Base-by-base conservation (phyloP, 148 eudicot genomes). In the Camellia sinensis region DNA sequence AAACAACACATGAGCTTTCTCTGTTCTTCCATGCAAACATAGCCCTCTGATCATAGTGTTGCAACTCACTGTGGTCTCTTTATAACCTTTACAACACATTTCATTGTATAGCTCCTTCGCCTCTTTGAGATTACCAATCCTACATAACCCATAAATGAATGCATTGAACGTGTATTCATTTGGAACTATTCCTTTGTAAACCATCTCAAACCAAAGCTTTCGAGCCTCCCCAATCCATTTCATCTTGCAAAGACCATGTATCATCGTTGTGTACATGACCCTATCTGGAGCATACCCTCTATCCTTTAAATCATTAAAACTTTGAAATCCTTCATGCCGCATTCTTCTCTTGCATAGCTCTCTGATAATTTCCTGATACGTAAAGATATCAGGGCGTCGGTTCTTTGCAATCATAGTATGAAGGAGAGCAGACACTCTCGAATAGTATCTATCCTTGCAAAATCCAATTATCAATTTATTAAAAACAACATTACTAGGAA, bases 231-330 rank as follows among this genome's bases (percentile, higher is more conserved):
- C 85, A 48, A 92, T 8, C 84, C 74, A 61, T 74, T 77, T 82
- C 82, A 78, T 82, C 78, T 80, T 73, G 85, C 91, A 93, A 76
- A 95, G 89, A 75, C 92, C 91, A 7, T 85, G 82, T 78, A 95
- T 89, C 90, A 93, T 86, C 2, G 90, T 89, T 11, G 97, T 89
- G 82, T 95, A 95, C 95, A 93, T 88, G 9, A 87, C 86, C 78
- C 67, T 76, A 81, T 91, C 83, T 0, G 85, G 92, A 83, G 76
- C 67, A 85, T 93, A 90, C 83, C 98, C 97, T 88, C 97, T 91
- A 77, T 81, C 83, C 86, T 88, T 91, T 10, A 95, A 81, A 78
- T 85, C 86, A 64, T 84, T 87, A 80, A 95, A 93, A 81, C 93
- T 86, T 61, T 92, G 80, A 86, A 84, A 93, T 11, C 83, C 94